A percentile compares a stretch with the other conserved stretches of the same genome.
These are phyloP conservation scores for Aphanomyces invadans DNA, from an alignment of 352 stramenopile species.

Conservation along the genomic window DNA sequence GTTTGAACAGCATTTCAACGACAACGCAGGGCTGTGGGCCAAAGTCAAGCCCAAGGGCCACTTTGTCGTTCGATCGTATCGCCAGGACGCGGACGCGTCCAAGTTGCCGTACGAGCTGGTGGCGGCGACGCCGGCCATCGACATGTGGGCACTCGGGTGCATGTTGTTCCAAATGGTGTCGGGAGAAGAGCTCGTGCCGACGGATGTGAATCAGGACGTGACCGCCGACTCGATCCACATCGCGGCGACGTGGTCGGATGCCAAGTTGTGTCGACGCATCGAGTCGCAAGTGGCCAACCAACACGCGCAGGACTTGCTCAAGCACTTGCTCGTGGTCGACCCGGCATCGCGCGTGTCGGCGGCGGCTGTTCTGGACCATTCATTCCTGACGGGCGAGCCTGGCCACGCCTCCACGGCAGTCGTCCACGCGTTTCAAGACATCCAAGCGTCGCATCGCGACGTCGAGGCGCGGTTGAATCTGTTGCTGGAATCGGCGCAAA, in stretches of 20 bases:
- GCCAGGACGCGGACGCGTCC: neutral
- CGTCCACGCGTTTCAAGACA: too few relatives aligned
- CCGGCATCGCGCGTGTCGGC: neutral
- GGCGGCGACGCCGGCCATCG: slow-evolving; percentile 2
- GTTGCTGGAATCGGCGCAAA: neutral
- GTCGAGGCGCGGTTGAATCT: too few relatives aligned
- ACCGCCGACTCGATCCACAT: neutral
- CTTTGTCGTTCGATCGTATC: neutral
- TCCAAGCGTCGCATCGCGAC: too few relatives aligned
- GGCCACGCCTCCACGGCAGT: too few relatives aligned
- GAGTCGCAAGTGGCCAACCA: slow-evolving; percentile 8
- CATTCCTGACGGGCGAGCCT: slow-evolving; percentile 12
- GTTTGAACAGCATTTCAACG: slow-evolving; percentile 11
- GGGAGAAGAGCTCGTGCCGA: neutral
- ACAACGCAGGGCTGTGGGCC: neutral
- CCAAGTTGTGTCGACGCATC: slow-evolving; percentile 11
- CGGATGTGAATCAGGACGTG: slow-evolving; percentile 20
- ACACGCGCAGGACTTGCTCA: slow-evolving; percentile 17
- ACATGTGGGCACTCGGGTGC: slow-evolving; percentile 26
- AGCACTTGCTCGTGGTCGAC: slow-evolving; percentile 11
- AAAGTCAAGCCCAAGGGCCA: neutral
- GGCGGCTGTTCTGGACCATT: slow-evolving; percentile 9
- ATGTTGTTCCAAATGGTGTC: slow-evolving; percentile 26
- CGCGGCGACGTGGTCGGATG: slow-evolving; percentile 15
- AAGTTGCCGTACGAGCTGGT: slow-evolving; percentile 7